These are phyloP conservation scores for Colletotrichum lupini DNA, from an alignment of 2,329 filamentous ascomycete genomes.

Conservation along the genomic window DNA sequence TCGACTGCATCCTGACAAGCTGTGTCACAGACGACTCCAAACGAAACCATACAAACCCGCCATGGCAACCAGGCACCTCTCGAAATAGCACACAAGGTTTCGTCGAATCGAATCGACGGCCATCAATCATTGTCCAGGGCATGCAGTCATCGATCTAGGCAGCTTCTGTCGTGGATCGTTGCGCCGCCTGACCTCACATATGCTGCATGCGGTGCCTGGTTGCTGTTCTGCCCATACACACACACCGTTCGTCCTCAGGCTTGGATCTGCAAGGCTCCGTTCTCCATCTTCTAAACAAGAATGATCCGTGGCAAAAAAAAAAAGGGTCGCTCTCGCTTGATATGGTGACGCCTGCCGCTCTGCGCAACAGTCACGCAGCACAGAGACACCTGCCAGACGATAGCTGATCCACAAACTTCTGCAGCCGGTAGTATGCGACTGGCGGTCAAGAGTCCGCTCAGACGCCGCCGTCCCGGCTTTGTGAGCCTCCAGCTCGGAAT, in stretches of 20 bases:
- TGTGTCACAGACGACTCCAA: conserved; percentile 14
- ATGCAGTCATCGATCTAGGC: not conserved
- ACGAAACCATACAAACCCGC: conserved; percentile 13
- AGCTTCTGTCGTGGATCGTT: conserved; percentile 22
- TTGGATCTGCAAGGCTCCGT: conserved; percentile 23
- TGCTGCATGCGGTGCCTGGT: conserved; percentile 1
- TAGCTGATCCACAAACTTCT: not conserved
- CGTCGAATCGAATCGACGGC: conserved; percentile 6
- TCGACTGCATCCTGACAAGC: conserved; percentile 7
- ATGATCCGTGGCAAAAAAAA: conserved; percentile 20
- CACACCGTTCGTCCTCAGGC: conserved; percentile 4
- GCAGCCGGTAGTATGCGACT: not conserved
- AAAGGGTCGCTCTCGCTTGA: not conserved
- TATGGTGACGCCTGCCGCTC: conserved; percentile 3
- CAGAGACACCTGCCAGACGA: conserved; percentile 4
- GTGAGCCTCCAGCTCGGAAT: conserved; percentile 29
- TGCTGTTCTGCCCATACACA: not conserved
- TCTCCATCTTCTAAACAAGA: not conserved
- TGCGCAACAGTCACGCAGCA: not conserved
- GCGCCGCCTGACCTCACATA: conserved; percentile 6
- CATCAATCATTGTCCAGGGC: conserved; percentile 5
- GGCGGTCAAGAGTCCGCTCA: conserved; percentile 12
- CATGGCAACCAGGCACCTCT: not conserved
- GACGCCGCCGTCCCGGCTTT: conserved; percentile 13
- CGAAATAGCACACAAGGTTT: not conserved